These are phyloP conservation scores for Bolboschoenus planiculmis DNA, from an alignment of 176 grass and related monocot species.

Conservation along the genomic window DNA sequence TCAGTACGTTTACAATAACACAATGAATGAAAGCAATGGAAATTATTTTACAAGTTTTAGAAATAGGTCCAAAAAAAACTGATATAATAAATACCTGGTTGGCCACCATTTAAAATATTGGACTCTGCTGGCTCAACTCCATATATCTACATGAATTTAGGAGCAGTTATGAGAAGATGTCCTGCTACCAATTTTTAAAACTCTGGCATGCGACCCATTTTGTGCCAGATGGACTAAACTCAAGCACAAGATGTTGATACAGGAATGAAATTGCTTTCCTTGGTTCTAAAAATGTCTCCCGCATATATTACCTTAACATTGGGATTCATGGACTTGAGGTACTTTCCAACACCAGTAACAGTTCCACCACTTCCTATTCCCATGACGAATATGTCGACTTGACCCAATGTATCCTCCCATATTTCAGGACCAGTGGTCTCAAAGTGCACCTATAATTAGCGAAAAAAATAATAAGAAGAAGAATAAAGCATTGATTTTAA, in stretches of 20 bases:
- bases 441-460: constrained; percentile 43
- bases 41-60: neutral
- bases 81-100: constrained; percentile 30
- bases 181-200: neutral
- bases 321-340: constrained; percentile 49
- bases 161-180: neutral
- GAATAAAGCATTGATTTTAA: neutral
- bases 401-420: constrained; percentile 72
- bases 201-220: no score
- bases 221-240: neutral
- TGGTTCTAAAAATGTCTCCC: neutral
- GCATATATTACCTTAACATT: constrained; percentile 35
- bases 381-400: constrained; percentile 92
- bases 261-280: neutral
- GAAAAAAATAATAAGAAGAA: neutral
- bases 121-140: constrained; percentile 53
- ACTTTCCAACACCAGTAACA: constrained; percentile 44
- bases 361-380: constrained; percentile 66
- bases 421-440: constrained; percentile 90
- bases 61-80: neutral
- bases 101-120: constrained; percentile 45
- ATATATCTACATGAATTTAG: constrained; percentile 39
- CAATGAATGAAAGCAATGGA: neutral
- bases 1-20: neutral
- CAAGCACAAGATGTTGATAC: neutral